Base-by-base conservation (phyloP, 2,329 filamentous ascomycete genomes). In the Pseudocercospora macadamiae region DNA sequence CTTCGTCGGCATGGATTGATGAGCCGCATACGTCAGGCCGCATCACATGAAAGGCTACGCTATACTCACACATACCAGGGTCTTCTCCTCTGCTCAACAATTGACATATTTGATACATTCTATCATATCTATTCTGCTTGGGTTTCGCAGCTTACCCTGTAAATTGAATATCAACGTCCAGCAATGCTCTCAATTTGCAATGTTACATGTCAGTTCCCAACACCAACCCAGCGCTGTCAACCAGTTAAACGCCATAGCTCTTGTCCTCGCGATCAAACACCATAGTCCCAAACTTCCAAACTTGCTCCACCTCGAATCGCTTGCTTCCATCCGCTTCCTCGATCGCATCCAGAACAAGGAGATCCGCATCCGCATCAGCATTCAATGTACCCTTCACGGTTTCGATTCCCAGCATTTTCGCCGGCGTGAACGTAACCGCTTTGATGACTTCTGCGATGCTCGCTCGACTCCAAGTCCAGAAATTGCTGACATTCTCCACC, bases 401-500 rank as follows among this genome's bases (percentile, higher is more conserved):
- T 51, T 85, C 75, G 39, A 93, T 69, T 0, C 88, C 88, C 16
- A 95, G 76, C 89, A 95, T 91, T 48, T 81, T 82, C 1, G 91
- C 90, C 0, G 91, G 91, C 0, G 90, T 92, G 30, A 83, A 79
- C 0, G 91, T 95, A 26, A 93, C 90, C 7, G 89, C 84, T 63
- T 83, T 84, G 45, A 95, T 75, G 1, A 88, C 89, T 69, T 87
- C 82, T 0, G 89, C 84, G 32, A 93, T 82, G 32, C 80, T 82
- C 4, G 85, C 83, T 12, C 87, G 88, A 1, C 87, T 87, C 87
- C 88, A 93, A 59, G 82, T 83, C 66, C 91, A 79, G 73, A 95
- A 93, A 74, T 95, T 95, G 70, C 86, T 89, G 55, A 93, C 86
- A 68, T 91, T 95, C 67, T 93, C 89, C 37, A 93, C 82, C n/a